Conservation (phyloP, 495 filamentous ascomycete genomes). For the Talaromyces stipitatus region DNA sequence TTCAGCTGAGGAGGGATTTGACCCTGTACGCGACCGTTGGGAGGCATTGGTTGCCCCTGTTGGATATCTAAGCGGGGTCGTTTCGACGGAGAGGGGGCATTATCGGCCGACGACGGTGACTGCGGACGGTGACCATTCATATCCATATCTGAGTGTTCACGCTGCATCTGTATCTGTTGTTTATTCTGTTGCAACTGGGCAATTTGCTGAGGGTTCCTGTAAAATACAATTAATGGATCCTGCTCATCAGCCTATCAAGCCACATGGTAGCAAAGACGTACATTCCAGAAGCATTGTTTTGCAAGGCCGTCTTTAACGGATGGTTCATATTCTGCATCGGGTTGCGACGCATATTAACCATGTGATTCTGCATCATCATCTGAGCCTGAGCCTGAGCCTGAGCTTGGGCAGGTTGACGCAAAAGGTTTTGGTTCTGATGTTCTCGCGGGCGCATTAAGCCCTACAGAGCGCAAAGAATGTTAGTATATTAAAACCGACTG, state of each 20-base stretch:
- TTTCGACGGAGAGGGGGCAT: slow-evolving; percentile 88
- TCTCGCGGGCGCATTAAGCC: slow-evolving; percentile 36
- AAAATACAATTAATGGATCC: background rate
- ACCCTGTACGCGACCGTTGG: slow-evolving; percentile 66
- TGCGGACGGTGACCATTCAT: slow-evolving; percentile 74
- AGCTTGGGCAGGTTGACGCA: slow-evolving; percentile 70
- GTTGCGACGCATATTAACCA: slow-evolving; percentile 42
- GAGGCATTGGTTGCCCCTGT: slow-evolving; percentile 65
- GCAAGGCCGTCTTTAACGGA: slow-evolving; percentile 69
- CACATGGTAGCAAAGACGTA: slow-evolving; percentile 18
- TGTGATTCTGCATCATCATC: slow-evolving; percentile 58
- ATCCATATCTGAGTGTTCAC: slow-evolving; percentile 80
- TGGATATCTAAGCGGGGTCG: slow-evolving; percentile 76
- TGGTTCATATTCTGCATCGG: slow-evolving; percentile 39
- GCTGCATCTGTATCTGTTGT: slow-evolving; percentile 66
- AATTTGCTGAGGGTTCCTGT: slow-evolving; percentile 41
- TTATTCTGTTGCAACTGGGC: slow-evolving; percentile 61
- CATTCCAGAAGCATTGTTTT: slow-evolving; percentile 52
- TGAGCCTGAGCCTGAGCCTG: too few species aligned
- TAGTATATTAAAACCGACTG: slow-evolving; percentile 5
- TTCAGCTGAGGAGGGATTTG: slow-evolving; percentile 67
- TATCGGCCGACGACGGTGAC: slow-evolving; percentile 75
- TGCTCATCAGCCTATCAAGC: slow-evolving; percentile 11
- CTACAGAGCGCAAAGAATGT: slow-evolving; percentile 15
- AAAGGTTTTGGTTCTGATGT: slow-evolving; percentile 54